phyloP scores from a whole-genome alignment of 23 red algal genomes.

The Chondrus crispus region DNA sequence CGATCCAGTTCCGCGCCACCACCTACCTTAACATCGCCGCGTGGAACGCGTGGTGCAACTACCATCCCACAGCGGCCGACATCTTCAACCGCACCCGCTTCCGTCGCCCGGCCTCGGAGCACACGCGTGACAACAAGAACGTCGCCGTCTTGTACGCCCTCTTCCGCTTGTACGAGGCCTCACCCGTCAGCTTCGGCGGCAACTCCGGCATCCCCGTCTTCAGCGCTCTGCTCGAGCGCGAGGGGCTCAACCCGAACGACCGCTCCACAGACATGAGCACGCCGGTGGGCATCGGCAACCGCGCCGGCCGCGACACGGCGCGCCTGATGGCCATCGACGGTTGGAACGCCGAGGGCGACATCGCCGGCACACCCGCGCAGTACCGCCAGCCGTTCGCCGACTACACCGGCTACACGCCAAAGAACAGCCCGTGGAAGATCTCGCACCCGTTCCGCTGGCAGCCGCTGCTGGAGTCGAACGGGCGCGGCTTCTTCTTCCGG shows the following conservation, averaged over 20 bases:
- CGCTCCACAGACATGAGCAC: constrained; percentile 21
- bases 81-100: neutral
- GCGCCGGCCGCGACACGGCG: neutral
- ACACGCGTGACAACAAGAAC: constrained; percentile 1
- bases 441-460: constrained; percentile 37
- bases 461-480: constrained; percentile 24
- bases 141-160: neutral
- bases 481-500: constrained; percentile 8
- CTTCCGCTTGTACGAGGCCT: neutral
- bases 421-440: neutral
- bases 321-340: constrained; percentile 17
- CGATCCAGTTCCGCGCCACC: neutral
- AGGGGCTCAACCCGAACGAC: constrained; percentile 20
- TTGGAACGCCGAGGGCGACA: constrained; percentile 46
- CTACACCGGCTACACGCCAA: constrained; percentile 7
- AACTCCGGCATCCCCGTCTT: neutral
- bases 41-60: constrained; percentile 10
- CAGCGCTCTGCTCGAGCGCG: too few relatives aligned
- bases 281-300: constrained; percentile 16
- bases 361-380: neutral
- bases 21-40: neutral
- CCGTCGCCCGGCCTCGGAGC: neutral
- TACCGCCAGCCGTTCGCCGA: constrained; percentile 8
- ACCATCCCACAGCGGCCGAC: constrained; percentile 2
- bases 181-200: neutral